These are phyloP conservation scores for Flueggea neowawraea DNA, from an alignment of 441 rosid species.

Conservation along the genomic window DNA sequence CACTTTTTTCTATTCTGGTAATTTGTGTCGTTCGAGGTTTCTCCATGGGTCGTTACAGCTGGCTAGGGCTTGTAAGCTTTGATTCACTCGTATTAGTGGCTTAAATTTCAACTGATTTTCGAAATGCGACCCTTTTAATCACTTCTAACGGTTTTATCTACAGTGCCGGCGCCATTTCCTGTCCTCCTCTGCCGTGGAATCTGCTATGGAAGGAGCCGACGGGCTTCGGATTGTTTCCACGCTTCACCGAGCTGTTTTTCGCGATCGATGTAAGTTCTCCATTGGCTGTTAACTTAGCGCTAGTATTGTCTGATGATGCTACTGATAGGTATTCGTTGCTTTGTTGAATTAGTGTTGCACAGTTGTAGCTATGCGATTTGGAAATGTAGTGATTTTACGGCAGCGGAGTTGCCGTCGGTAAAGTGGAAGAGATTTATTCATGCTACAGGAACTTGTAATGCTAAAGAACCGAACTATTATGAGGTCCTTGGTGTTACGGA, in stretches of 20 bases:
- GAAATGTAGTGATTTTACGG: constrained; percentile 27
- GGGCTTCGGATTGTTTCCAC: too few species aligned
- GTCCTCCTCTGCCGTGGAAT: constrained; percentile 26
- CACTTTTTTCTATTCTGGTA: too few species aligned
- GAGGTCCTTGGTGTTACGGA: constrained; percentile 76
- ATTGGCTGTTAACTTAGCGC: too few species aligned
- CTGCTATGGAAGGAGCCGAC: too few species aligned
- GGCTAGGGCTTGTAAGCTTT: constrained; percentile 44
- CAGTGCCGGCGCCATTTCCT: constrained; percentile 54
- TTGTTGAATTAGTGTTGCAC: constrained; percentile 27
- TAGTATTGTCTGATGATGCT: too few species aligned
- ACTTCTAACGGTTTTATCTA: background rate
- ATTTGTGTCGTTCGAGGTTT: background rate
- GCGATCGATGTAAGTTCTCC: constrained; percentile 25
- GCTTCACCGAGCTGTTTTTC: constrained; percentile 20
- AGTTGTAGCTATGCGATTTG: constrained; percentile 31
- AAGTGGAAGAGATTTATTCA: constrained; percentile 44
- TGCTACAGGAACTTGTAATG: constrained; percentile 48
- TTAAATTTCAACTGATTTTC: too few species aligned
- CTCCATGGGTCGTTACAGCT: constrained; percentile 45
- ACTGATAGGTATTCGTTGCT: constrained; percentile 4
- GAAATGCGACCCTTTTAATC: background rate
- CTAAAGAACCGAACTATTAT: constrained; percentile 52
- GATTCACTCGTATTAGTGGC: background rate
- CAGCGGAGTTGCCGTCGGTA: constrained; percentile 25